A percentile compares a stretch with the other conserved stretches of the same genome.
These are phyloP conservation scores for Dittrichia graveolens DNA, from an alignment of 129 eudicot species.

Conservation along the genomic window DNA sequence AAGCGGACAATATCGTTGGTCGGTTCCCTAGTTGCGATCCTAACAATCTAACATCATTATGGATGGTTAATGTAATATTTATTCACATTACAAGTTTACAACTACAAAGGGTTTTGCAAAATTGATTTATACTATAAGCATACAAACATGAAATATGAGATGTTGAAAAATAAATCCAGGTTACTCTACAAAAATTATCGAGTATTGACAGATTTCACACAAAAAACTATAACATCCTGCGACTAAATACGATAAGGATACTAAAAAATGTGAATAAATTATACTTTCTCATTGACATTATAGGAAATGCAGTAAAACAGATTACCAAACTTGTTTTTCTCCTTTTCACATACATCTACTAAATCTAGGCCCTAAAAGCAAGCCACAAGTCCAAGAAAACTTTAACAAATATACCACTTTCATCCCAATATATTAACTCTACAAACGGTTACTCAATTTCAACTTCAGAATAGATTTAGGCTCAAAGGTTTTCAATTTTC, in stretches of 20 bases:
- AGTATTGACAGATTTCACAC: not conserved
- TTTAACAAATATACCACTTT: not conserved
- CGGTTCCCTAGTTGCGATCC: too few species aligned
- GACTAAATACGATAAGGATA: conserved; percentile 2
- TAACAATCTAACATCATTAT: not conserved
- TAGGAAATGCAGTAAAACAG: not conserved
- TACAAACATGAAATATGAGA: conserved; percentile 1
- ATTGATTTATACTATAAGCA: not conserved
- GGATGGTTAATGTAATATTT: not conserved
- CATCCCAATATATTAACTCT: not conserved
- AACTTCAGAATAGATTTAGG: not conserved
- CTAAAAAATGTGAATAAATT: not conserved
- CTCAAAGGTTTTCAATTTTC: too few species aligned
- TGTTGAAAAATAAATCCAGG: not conserved
- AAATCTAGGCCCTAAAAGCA: conserved; percentile 1
- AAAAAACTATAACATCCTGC: not conserved
- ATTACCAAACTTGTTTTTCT: not conserved
- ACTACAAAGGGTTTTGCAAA: not conserved
- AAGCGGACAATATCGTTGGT: too few species aligned
- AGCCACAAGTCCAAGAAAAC: not conserved
- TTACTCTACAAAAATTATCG: not conserved
- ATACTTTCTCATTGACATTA: not conserved
- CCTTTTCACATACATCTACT: conserved; percentile 12
- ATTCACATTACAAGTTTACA: not conserved
- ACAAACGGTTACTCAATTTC: not conserved